phyloP scores from a whole-genome alignment of 306 rosid species.

The Cyamopsis tetragonoloba region DNA sequence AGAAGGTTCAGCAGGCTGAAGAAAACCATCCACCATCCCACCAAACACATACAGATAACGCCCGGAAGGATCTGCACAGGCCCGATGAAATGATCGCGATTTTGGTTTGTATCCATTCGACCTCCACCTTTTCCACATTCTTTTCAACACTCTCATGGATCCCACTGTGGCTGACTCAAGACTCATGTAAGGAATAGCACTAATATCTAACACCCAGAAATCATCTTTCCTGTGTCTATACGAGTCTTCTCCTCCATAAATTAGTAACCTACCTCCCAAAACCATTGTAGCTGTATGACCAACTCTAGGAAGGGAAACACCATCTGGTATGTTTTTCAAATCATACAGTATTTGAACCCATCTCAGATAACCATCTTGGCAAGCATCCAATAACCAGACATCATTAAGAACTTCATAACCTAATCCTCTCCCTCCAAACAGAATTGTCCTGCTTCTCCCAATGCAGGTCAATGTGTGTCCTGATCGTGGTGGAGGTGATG shows the following conservation, averaged over 20 bases:
- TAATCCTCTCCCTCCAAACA: constrained; percentile 90
- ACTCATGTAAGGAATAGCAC: constrained; percentile 40
- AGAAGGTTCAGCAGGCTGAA: constrained; percentile 43
- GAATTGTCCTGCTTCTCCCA: constrained; percentile 48
- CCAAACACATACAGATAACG: constrained; percentile 65
- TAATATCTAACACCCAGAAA: constrained; percentile 75
- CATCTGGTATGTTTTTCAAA: constrained; percentile 50
- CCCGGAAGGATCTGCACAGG: constrained; percentile 68
- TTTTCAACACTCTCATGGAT: constrained; percentile 40
- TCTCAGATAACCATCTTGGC: constrained; percentile 31
- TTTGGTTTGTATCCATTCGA: constrained; percentile 44
- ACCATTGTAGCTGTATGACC: constrained; percentile 84
- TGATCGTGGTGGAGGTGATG: constrained; percentile 88
- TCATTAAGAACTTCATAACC: constrained; percentile 80
- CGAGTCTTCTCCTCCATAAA: constrained; percentile 88
- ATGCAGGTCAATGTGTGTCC: constrained; percentile 83
- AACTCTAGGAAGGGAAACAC: constrained; percentile 79
- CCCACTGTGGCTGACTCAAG: constrained; percentile 34
- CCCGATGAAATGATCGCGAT: constrained; percentile 75
- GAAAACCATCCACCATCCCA: constrained; percentile 78
- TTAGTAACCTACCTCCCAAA: constrained; percentile 73
- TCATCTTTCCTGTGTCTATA: constrained; percentile 69
- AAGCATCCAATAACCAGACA: constrained; percentile 70
- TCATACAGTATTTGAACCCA: constrained; percentile 72
- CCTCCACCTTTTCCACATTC: constrained; percentile 65